These are phyloP conservation scores for Rhizopus stolonifer DNA, from an alignment of 371 early-diverging fungal genomes.

Conservation along the genomic window DNA sequence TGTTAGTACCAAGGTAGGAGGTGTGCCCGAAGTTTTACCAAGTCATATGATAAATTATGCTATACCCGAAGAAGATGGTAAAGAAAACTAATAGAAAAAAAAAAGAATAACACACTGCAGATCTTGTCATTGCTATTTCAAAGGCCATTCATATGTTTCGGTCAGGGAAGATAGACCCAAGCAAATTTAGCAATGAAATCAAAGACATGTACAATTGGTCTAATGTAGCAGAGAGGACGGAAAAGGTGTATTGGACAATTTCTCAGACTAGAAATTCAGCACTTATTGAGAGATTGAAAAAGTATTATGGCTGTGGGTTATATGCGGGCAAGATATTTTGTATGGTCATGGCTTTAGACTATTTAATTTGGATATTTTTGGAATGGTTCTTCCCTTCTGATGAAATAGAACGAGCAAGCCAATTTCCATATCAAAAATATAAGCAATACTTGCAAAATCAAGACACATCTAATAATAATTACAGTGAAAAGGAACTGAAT, in stretches of 20 bases:
- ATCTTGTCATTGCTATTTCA: conserved; percentile 72
- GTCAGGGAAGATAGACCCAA: conserved; percentile 68
- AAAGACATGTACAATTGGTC: conserved; percentile 95
- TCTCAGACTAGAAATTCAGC: conserved; percentile 65
- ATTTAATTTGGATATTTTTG: conserved; percentile 76
- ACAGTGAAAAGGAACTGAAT: neutral
- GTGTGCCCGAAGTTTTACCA: conserved; percentile 98
- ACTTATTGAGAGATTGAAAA: conserved; percentile 80
- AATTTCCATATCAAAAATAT: conserved; percentile 65
- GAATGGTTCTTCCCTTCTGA: conserved; percentile 81
- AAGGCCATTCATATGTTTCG: conserved; percentile 77
- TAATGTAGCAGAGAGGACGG: conserved; percentile 92
- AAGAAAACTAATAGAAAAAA: neutral
- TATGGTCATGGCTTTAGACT: conserved; percentile 86
- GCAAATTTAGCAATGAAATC: conserved; percentile 77
- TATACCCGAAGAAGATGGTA: conserved; percentile 88
- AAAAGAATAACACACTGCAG: conserved; percentile 26
- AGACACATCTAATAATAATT: neutral
- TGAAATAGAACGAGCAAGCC: conserved; percentile 69
- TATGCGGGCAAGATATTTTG: conserved; percentile 91
- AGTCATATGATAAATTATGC: conserved; percentile 94
- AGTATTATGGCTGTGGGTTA: conserved; percentile 89
- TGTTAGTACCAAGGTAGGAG: conserved; percentile 98
- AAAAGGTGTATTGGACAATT: conserved; percentile 77
- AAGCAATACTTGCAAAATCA: conserved; percentile 26